phyloP scores from a whole-genome alignment of 305 asterid species.

The Rubia balearica region DNA sequence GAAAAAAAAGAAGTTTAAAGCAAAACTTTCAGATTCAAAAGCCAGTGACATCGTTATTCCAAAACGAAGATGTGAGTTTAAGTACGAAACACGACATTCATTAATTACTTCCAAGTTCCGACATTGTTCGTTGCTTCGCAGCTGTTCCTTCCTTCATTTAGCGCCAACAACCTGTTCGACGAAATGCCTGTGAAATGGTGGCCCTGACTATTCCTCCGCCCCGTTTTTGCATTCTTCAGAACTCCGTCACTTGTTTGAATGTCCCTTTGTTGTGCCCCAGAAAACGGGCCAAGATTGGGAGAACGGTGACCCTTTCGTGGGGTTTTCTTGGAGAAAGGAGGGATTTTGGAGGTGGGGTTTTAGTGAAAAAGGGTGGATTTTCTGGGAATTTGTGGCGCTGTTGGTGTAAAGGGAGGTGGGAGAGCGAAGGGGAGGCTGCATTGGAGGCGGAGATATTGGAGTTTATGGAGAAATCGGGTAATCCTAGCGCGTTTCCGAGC shows the following conservation, averaged over 20 bases:
- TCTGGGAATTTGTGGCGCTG: conserved; percentile 30
- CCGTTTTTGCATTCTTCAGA: conserved; percentile 22
- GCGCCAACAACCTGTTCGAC: conserved; percentile 37
- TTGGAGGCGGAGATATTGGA: conserved; percentile 71
- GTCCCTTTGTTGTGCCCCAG: conserved; percentile 15
- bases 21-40: not conserved
- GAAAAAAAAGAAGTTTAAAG: not conserved
- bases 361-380: conserved; percentile 13
- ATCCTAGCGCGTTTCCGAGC: conserved; percentile 55
- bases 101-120: not conserved
- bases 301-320: conserved; percentile 10
- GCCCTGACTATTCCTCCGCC: conserved; percentile 29
- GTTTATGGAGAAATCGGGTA: conserved; percentile 71
- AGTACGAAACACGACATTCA: conserved; percentile 4
- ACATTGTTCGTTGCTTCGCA: conserved; percentile 3
- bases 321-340: conserved; percentile 8
- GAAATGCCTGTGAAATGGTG: conserved; percentile 86
- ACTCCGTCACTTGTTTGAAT: conserved; percentile 22
- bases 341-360: conserved; percentile 22
- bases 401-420: conserved; percentile 29
- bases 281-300: conserved; percentile 14
- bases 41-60: conserved; percentile 1
- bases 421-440: conserved; percentile 47
- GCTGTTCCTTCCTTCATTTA: not conserved
- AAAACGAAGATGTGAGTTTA: not conserved